A percentile compares a stretch with the other conserved stretches of the same genome.
These are phyloP conservation scores for Vitis labrusca DNA, from an alignment of 164 flowering plant genomes.

Conservation along the genomic window DNA sequence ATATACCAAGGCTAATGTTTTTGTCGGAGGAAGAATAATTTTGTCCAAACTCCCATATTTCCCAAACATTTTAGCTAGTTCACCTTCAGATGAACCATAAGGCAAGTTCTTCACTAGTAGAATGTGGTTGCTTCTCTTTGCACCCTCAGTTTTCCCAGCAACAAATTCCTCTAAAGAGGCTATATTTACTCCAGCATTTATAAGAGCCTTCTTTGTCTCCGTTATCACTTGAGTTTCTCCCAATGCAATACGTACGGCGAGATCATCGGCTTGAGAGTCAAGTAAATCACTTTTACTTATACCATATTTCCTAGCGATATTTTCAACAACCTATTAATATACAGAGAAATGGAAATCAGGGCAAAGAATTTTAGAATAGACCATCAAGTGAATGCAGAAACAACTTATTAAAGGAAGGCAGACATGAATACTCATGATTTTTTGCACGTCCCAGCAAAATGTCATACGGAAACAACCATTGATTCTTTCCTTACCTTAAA, in stretches of 20 bases:
- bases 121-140: conserved; percentile 84
- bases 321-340: conserved; percentile 71
- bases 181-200: conserved; percentile 78
- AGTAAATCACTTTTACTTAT: conserved; percentile 84
- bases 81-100: conserved; percentile 76
- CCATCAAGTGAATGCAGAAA: neutral
- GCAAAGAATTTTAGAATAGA: neutral
- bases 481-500: no score
- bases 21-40: conserved; percentile 84
- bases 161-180: conserved; percentile 69
- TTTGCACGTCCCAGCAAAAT: no score
- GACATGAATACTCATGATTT: neutral
- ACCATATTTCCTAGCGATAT: conserved; percentile 83
- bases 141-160: conserved; percentile 51
- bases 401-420: neutral
- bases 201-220: conserved; percentile 83
- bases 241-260: conserved; percentile 89
- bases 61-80: conserved; percentile 78
- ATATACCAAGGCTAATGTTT: conserved; percentile 85
- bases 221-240: conserved; percentile 90
- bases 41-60: conserved; percentile 86
- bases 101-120: conserved; percentile 93
- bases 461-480: no score
- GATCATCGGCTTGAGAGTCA: conserved; percentile 80
- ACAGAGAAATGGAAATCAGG: conserved; percentile 1